Percentiles rank a stretch among this genome's conserved stretches.
Conservation (phyloP, 2,329 filamentous ascomycete genomes). For the Colletotrichum incanum region DNA sequence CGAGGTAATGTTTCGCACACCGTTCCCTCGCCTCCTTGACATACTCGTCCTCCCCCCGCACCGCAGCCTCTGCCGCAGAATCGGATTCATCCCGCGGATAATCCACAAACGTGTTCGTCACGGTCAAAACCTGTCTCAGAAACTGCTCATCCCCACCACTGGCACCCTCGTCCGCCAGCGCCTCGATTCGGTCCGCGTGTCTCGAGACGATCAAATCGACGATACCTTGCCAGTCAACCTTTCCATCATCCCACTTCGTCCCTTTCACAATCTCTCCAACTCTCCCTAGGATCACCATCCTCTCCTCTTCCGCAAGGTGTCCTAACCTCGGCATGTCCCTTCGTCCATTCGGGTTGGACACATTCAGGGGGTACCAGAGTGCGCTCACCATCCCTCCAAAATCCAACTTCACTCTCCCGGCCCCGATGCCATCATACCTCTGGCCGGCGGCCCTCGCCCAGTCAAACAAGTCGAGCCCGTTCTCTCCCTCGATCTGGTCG, state of each 20-base stretch:
- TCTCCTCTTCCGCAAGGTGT: slow-evolving; percentile 49
- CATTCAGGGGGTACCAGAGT: slow-evolving; percentile 66
- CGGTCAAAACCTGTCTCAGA: slow-evolving; percentile 54
- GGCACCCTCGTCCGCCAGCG: slow-evolving; percentile 27
- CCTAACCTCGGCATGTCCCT: slow-evolving; percentile 54
- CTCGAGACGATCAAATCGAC: slow-evolving; percentile 77
- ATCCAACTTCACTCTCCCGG: slow-evolving; percentile 59
- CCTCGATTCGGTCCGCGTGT: slow-evolving; percentile 69
- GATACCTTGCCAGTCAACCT: slow-evolving; percentile 76
- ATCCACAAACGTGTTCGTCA: slow-evolving; percentile 63
- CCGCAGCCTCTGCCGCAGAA: neutral
- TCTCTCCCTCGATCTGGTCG: slow-evolving; percentile 44
- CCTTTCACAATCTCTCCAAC: slow-evolving; percentile 60
- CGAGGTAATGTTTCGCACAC: slow-evolving; percentile 65
- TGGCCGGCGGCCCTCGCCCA: slow-evolving; percentile 59
- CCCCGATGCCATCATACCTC: slow-evolving; percentile 63
- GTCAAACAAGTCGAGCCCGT: slow-evolving; percentile 54
- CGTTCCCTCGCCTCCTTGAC: slow-evolving; percentile 58
- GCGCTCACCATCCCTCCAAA: slow-evolving; percentile 68
- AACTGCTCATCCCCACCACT: slow-evolving; percentile 51
- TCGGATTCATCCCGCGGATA: slow-evolving; percentile 49
- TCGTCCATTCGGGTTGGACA: slow-evolving; percentile 58
- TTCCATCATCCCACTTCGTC: slow-evolving; percentile 46
- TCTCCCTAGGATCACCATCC: slow-evolving; percentile 58
- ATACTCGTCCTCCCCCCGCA: slow-evolving; percentile 48